Evolutionary conservation across 345 rosid genomes (phyloP).

Genomic region (Orychophragmus violaceus): DNA sequence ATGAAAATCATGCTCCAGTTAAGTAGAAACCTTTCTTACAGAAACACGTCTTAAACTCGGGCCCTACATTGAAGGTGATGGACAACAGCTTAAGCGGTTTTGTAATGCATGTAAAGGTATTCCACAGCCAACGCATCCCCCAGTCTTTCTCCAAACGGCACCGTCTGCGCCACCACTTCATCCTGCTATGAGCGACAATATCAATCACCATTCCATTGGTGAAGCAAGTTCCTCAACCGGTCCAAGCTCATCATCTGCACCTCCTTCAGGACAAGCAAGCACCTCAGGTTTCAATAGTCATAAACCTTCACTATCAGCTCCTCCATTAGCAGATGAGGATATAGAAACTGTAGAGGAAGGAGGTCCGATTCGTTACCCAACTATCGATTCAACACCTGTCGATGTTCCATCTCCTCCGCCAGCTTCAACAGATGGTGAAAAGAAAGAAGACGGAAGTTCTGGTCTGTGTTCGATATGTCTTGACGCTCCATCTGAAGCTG

Average conservation of each 20-base stretch:
- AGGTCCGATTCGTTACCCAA: constrained; percentile 75
- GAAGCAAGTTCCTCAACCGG: constrained; percentile 49
- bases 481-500: constrained; percentile 90
- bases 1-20: background rate
- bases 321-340: constrained; percentile 40
- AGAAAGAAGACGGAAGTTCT: constrained; percentile 41
- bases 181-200: constrained; percentile 36
- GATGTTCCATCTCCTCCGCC: constrained; percentile 30
- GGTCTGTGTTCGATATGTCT: constrained; percentile 67
- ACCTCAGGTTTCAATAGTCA: constrained; percentile 9
- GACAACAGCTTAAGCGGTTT: constrained; percentile 70
- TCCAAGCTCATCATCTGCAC: constrained; percentile 14
- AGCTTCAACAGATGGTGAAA: constrained; percentile 29
- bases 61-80: constrained; percentile 63
- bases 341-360: constrained; percentile 31
- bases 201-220: constrained; percentile 21
- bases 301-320: constrained; percentile 54
- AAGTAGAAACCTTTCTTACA: constrained; percentile 25
- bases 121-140: constrained; percentile 61
- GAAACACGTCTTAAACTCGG: constrained; percentile 73
- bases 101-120: constrained; percentile 92
- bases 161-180: constrained; percentile 77
- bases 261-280: constrained; percentile 36
- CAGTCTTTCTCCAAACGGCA: constrained; percentile 48
- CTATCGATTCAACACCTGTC: constrained; percentile 55